Evolutionary conservation across 768 basidiomycete genomes (phyloP).

Genomic region (Daedaleopsis nitida): DNA sequence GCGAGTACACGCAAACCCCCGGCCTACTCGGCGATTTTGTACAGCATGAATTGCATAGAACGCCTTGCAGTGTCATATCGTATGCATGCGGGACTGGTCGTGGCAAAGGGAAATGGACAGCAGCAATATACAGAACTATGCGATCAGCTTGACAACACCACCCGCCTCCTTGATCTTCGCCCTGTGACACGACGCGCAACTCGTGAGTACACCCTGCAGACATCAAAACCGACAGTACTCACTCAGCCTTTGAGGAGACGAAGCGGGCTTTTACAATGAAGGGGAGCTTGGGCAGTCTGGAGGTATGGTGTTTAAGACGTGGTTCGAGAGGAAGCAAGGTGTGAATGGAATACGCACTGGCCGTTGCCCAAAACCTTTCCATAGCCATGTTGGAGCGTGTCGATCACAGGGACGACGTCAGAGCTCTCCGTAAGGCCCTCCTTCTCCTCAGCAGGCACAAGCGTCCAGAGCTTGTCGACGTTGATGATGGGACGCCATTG

Average conservation of each 20-base stretch:
- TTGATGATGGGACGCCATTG: slow-evolving; percentile 97
- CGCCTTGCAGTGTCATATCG: slow-evolving; percentile 31
- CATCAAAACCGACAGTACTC: slow-evolving; percentile 28
- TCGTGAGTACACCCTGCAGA: slow-evolving; percentile 5
- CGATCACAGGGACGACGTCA: slow-evolving; percentile 92
- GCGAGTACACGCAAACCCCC: no score
- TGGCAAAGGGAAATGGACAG: slow-evolving; percentile 24
- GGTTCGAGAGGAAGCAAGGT: neutral
- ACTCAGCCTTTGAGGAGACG: slow-evolving; percentile 88
- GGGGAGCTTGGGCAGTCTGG: slow-evolving; percentile 82
- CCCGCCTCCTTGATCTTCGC: slow-evolving; percentile 91
- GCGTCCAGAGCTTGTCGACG: slow-evolving; percentile 95
- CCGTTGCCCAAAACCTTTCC: slow-evolving; percentile 97
- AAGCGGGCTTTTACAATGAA: slow-evolving; percentile 99
- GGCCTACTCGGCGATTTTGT: slow-evolving; percentile 5
- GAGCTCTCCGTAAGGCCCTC: slow-evolving; percentile 70
- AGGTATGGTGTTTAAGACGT: neutral
- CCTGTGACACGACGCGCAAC: slow-evolving; percentile 33
- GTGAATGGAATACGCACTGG: slow-evolving; percentile 52
- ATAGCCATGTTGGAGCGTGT: slow-evolving; percentile 81
- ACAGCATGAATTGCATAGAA: slow-evolving; percentile 33
- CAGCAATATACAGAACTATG: slow-evolving; percentile 51
- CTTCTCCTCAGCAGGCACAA: slow-evolving; percentile 87
- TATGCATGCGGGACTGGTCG: slow-evolving; percentile 30
- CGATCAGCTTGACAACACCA: slow-evolving; percentile 90